A percentile compares a stretch with the other conserved stretches of the same genome.
Conservation (phyloP, 352 stramenopile genomes). For the Aphanomyces invadans region DNA sequence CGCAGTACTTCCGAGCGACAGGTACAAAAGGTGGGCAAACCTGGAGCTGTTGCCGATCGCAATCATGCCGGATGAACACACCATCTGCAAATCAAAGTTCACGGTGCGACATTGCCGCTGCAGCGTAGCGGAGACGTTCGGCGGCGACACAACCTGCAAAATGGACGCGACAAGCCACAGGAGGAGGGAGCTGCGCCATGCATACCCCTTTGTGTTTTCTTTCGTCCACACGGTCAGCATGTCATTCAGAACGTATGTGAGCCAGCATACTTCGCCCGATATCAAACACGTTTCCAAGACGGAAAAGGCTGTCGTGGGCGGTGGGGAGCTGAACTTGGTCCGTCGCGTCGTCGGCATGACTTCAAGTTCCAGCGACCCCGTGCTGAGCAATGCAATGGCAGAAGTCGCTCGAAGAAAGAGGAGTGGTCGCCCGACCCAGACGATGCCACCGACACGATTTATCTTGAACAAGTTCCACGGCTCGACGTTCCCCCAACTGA, state of each 20-base stretch:
- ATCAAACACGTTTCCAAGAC: background rate
- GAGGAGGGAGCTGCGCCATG: background rate
- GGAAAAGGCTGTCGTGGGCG: background rate
- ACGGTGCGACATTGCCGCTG: background rate
- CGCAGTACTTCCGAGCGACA: background rate
- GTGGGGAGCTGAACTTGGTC: background rate
- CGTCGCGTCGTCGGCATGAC: background rate
- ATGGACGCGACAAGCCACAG: background rate
- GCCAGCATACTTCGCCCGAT: background rate
- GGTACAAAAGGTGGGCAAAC: background rate
- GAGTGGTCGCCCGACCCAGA: constrained; percentile 21
- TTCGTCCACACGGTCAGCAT: background rate
- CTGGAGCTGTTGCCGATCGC: background rate
- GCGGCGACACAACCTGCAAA: too few species aligned
- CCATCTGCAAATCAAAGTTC: background rate
- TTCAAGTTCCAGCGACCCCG: background rate
- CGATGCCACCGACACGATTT: background rate
- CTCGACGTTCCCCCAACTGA: background rate
- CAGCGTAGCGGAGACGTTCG: too few species aligned
- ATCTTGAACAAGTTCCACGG: constrained; percentile 1
- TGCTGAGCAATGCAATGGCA: constrained; percentile 6
- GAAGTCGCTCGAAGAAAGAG: constrained; percentile 6
- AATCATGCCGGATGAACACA: background rate
- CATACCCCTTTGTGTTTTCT: background rate
- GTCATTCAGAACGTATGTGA: background rate